Base-by-base conservation (phyloP, 2,329 filamentous ascomycete species). In the Alternaria sp. region DNA sequence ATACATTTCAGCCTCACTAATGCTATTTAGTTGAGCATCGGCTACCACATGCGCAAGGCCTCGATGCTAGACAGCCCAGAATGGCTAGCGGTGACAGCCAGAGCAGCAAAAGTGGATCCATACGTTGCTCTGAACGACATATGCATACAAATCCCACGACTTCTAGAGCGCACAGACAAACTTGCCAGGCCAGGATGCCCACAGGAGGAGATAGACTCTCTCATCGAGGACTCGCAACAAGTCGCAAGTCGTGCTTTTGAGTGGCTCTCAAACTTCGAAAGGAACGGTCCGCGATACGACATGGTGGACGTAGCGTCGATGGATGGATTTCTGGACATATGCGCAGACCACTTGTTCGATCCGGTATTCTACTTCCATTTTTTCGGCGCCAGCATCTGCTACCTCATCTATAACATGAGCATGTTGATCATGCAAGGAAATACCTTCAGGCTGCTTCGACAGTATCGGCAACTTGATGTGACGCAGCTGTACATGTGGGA, bases 321-420 rank as follows among this genome's bases (percentile, higher is more conserved):
- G 51, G 61, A 71, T 7, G 67, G 62, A 49, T 76, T 76, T 51
- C 31, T 66, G n/a, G 57, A 63, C 2, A 68, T 73, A 31, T 72
- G 68, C 46, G 26, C 65, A 5, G 72, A 76, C 51, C 60, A 42
- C 8, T 57, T 70, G 1, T 77, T 72, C 59, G 66, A 72, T 41
- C 65, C 63, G 2, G 72, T 73, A 1, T 75, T 71, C 59, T 58
- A 69, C 17, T 77, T 76, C 57, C 63, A 71, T 44, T 70, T 70
- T 51, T 76, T 75, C 29, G 67, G 68, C 49, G 67, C 70, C 1
- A 71, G 70, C 8, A 76, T 74, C 39, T 75, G 72, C 52, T 76
- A 75, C 56, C 61, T 74, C 39, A 72, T 74, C 36, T 76, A 75
- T 63, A 76, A 72, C 71, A 75, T 74, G 72, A 71, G 67, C 57